A percentile compares a stretch with the other conserved stretches of the same genome.
Evolutionary conservation across 192 early-diverging fungal genomes (phyloP).

Genomic region (Umbelopsis sp.): DNA sequence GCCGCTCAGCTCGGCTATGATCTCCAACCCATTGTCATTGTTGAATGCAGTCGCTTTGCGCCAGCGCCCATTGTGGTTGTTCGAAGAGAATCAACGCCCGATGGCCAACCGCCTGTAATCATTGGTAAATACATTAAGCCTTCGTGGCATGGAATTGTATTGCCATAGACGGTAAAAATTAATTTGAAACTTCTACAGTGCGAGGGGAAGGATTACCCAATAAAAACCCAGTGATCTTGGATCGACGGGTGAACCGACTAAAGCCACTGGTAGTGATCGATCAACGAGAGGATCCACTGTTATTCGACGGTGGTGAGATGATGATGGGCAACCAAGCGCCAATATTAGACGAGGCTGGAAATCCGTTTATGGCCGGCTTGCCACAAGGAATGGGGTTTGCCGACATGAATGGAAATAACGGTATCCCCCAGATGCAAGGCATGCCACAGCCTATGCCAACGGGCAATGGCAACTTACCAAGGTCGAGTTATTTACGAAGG

Average conservation of each 20-base stretch:
- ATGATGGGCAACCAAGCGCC: constrained; percentile 10
- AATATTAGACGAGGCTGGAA: constrained; percentile 7
- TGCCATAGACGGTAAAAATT: background rate
- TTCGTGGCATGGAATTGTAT: background rate
- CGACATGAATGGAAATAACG: constrained; percentile 1
- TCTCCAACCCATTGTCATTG: constrained; percentile 25
- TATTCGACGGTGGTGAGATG: constrained; percentile 4
- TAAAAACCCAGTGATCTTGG: constrained; percentile 22
- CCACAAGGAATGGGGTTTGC: background rate
- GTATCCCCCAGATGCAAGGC: background rate
- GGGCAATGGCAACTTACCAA: background rate
- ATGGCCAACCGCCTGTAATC: constrained; percentile 23
- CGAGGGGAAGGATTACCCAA: constrained; percentile 8
- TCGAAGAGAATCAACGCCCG: constrained; percentile 22
- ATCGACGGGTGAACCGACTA: constrained; percentile 16
- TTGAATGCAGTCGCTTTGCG: constrained; percentile 6
- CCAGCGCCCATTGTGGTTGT: constrained; percentile 24
- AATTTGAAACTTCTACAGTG: constrained; percentile 4
- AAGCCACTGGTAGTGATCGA: constrained; percentile 21
- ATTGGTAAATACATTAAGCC: constrained; percentile 2
- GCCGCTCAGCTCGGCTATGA: constrained; percentile 20
- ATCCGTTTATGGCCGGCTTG: background rate
- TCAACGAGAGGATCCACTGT: constrained; percentile 18
- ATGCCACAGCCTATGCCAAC: background rate
- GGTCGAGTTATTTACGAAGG: background rate